phyloP scores from a whole-genome alignment of 352 stramenopile genomes.

The Blastocystis sp. region DNA sequence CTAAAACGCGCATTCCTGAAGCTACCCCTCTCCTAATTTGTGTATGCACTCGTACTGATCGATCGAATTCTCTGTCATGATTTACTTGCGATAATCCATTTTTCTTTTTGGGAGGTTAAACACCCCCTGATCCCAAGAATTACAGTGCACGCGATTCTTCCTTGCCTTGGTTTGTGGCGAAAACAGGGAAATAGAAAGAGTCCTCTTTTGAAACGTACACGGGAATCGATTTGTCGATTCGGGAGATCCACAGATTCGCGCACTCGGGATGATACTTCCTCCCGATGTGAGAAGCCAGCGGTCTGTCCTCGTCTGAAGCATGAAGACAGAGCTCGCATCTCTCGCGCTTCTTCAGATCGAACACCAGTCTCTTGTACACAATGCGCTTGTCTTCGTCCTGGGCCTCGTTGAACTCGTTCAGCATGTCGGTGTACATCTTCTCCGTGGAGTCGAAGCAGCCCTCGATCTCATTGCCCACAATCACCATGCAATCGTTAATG shows the following conservation, averaged over 20 bases:
- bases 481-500: slow-evolving; percentile 35
- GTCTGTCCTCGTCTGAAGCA: slow-evolving; percentile 10
- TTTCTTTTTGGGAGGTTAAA: no score
- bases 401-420: neutral
- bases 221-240: slow-evolving; percentile 40
- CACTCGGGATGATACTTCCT: slow-evolving; percentile 56
- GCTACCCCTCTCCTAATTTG: no score
- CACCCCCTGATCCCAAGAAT: no score
- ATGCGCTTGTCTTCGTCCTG: slow-evolving; percentile 5
- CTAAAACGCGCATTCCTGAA: no score
- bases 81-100: no score
- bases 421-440: slow-evolving; percentile 30
- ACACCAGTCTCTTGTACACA: neutral
- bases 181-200: slow-evolving; percentile 46
- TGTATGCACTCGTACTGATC: no score
- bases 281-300: slow-evolving; percentile 2
- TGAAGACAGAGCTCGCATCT: slow-evolving; percentile 48
- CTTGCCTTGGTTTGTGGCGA: neutral
- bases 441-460: slow-evolving; percentile 19
- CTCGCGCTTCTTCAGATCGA: neutral
- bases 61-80: no score
- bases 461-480: slow-evolving; percentile 44
- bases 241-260: slow-evolving; percentile 46
- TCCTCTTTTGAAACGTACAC: slow-evolving; percentile 49
- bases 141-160: neutral